Evolutionary conservation across 2,329 filamentous ascomycete genomes (phyloP).

Genomic region (Aureobasidium sp.): DNA sequence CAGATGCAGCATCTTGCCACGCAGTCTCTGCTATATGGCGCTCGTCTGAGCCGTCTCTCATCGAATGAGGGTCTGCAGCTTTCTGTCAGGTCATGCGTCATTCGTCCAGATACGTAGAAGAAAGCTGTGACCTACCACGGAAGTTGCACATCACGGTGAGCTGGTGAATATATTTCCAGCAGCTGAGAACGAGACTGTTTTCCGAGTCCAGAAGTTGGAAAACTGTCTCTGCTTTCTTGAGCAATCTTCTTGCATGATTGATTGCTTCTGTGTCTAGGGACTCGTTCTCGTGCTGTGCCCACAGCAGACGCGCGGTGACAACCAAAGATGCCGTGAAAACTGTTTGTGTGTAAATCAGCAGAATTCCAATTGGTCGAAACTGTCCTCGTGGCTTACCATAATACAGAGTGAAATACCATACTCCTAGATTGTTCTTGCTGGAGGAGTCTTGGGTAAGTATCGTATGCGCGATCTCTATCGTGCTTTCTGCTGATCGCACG

Average conservation of each 20-base stretch:
- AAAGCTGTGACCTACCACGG: not conserved
- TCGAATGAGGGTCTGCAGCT: too few relatives aligned
- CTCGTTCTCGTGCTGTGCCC: not conserved
- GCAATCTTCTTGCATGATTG: not conserved
- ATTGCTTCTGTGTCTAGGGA: not conserved
- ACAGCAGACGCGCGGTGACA: not conserved
- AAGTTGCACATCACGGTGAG: not conserved
- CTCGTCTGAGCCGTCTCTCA: not conserved
- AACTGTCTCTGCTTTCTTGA: not conserved
- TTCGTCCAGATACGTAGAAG: too few relatives aligned
- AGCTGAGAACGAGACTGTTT: not conserved
- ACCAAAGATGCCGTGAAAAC: constrained; percentile 13
- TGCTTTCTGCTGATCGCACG: constrained; percentile 29
- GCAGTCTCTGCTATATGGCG: not conserved
- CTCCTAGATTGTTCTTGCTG: constrained; percentile 27
- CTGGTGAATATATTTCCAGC: not conserved
- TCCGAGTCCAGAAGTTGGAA: not conserved
- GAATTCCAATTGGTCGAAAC: too few relatives aligned
- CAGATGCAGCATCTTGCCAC: not conserved
- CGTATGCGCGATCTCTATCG: constrained; percentile 28
- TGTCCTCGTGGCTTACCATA: constrained; percentile 25
- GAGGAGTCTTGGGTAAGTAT: constrained; percentile 20
- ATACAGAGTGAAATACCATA: constrained; percentile 38
- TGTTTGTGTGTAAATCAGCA: not conserved
- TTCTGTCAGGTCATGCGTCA: too few relatives aligned